phyloP scores from a whole-genome alignment of 78 protist species.

The Protostelium mycophagum region DNA sequence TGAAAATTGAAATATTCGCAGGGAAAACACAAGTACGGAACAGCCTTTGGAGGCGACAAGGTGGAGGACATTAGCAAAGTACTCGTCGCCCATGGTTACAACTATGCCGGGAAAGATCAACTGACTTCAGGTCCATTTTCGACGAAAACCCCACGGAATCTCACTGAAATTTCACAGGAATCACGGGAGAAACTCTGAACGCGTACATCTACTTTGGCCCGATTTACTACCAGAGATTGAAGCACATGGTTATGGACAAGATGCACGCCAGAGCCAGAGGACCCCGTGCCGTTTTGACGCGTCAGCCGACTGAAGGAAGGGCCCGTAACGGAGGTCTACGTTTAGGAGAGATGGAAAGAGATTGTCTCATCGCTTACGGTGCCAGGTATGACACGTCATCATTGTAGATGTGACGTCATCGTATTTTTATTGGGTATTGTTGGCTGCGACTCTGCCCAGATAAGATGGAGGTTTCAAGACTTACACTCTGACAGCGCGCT shows the following conservation, averaged over 20 bases:
- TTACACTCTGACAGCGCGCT: conserved; percentile 92
- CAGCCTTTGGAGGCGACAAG: conserved; percentile 91
- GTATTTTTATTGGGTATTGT: too few species aligned
- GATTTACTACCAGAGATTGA: conserved; percentile 98
- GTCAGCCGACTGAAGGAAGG: conserved; percentile 99
- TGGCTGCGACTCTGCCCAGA: too few species aligned
- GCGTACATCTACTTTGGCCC: conserved; percentile 99
- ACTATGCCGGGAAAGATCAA: conserved; percentile 95
- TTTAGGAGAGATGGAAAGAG: conserved; percentile 99
- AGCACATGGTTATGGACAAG: conserved; percentile 98
- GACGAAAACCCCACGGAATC: background rate
- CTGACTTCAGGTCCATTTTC: conserved; percentile 69
- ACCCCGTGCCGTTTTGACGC: conserved; percentile 93
- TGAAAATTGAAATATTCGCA: too few species aligned
- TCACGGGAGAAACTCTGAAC: conserved; percentile 93
- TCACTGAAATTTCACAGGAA: conserved; percentile 33
- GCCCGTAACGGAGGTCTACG: conserved; percentile 99
- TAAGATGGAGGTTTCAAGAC: too few species aligned
- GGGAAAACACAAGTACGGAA: conserved; percentile 52
- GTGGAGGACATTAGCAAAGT: conserved; percentile 72
- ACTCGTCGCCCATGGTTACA: conserved; percentile 89
- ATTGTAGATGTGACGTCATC: background rate
- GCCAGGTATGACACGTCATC: background rate
- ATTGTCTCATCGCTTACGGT: conserved; percentile 95
- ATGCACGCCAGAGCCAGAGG: conserved; percentile 99